phyloP scores from a whole-genome alignment of 2,329 filamentous ascomycete species.

The Penicillium sp. region DNA sequence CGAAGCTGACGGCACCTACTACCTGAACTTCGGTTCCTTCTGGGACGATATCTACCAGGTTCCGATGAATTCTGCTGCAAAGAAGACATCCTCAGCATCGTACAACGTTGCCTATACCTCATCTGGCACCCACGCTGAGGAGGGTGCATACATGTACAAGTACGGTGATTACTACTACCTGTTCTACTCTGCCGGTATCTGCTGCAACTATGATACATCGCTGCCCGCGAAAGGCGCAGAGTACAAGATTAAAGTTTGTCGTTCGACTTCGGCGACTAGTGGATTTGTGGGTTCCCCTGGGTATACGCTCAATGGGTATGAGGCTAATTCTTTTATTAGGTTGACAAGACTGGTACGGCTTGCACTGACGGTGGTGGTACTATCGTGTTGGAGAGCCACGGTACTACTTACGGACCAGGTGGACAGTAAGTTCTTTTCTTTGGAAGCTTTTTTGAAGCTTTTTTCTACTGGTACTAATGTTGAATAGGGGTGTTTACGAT shows the following conservation, averaged over 20 bases:
- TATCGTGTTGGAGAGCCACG: conserved; percentile 60
- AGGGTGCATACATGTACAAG: conserved; percentile 59
- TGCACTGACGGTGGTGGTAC: conserved; percentile 62
- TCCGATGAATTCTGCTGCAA: conserved; percentile 43
- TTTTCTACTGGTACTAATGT: not conserved
- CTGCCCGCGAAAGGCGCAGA: conserved; percentile 58
- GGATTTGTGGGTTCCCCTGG: conserved; percentile 48
- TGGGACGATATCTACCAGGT: conserved; percentile 66
- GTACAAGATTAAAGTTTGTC: conserved; percentile 66
- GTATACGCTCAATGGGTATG: not conserved
- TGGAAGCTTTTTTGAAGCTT: not conserved
- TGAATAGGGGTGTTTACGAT: conserved; percentile 29
- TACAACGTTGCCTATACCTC: conserved; percentile 58
- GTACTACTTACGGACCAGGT: conserved; percentile 63
- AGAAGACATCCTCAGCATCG: conserved; percentile 32
- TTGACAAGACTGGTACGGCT: conserved; percentile 54
- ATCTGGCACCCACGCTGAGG: conserved; percentile 53
- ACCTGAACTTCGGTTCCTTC: conserved; percentile 67
- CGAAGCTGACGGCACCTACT: conserved; percentile 42
- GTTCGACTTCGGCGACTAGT: conserved; percentile 54
- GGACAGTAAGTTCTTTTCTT: conserved; percentile 55
- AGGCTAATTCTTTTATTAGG: conserved; percentile 14
- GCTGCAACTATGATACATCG: conserved; percentile 58
- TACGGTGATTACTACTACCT: conserved; percentile 62
- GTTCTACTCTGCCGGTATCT: conserved; percentile 62